A percentile compares a stretch with the other conserved stretches of the same genome.
Conservation (phyloP, 768 basidiomycete species). For the Cystobasidium ongulense region DNA sequence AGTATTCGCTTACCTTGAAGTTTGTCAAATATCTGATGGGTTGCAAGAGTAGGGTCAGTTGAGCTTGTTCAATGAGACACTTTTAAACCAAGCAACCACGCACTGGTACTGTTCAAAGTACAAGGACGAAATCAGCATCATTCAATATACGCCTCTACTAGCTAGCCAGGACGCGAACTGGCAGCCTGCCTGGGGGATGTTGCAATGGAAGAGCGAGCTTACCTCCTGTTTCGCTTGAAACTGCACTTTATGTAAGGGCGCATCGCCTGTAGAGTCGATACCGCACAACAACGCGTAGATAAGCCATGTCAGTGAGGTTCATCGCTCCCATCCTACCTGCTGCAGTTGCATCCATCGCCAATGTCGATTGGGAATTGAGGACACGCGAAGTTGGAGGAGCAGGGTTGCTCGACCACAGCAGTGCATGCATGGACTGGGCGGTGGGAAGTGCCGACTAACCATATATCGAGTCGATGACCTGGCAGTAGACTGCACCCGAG, state of each 20-base stretch:
- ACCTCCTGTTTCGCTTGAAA: slow-evolving; percentile 77
- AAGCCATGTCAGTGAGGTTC: not conserved
- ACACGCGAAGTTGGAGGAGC: too few relatives aligned
- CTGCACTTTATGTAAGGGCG: slow-evolving; percentile 87
- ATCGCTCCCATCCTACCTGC: not conserved
- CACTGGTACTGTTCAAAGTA: not conserved
- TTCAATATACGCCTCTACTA: too few relatives aligned
- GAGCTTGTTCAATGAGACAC: too few relatives aligned
- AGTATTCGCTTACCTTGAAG: slow-evolving; percentile 55
- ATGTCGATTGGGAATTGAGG: not conserved
- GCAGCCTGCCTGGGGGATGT: too few relatives aligned
- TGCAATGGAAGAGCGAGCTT: not conserved
- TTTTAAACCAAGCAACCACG: not conserved
- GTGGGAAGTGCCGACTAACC: slow-evolving; percentile 48
- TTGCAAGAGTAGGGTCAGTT: slow-evolving; percentile 48
- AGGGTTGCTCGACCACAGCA: too few relatives aligned
- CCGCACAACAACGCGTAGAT: not conserved
- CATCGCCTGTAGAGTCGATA: slow-evolving; percentile 55
- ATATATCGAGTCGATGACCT: slow-evolving; percentile 89
- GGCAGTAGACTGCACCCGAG: slow-evolving; percentile 84
- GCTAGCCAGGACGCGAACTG: too few relatives aligned
- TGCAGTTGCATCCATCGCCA: too few relatives aligned
- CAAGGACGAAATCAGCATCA: not conserved
- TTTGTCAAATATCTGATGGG: slow-evolving; percentile 73
- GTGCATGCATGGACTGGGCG: too few relatives aligned